A percentile compares a stretch with the other conserved stretches of the same genome.
phyloP scores from a whole-genome alignment of 306 rosid species.

The Gillenia trifoliata region DNA sequence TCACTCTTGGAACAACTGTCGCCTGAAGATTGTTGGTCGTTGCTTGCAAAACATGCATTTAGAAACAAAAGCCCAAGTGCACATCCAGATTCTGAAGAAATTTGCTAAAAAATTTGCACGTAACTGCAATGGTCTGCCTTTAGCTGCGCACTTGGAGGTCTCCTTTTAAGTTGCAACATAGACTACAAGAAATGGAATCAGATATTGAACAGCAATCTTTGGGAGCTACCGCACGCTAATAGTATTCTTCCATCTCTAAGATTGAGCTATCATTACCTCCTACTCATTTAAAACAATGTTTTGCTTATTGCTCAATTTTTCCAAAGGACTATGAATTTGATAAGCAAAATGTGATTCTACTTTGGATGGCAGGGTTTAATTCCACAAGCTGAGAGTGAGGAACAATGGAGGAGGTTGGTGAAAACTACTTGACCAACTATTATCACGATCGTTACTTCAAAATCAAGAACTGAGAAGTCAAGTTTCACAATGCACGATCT shows the following conservation, averaged over 20 bases:
- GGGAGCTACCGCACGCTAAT: background rate
- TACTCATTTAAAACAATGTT: constrained; percentile 14
- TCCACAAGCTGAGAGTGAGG: background rate
- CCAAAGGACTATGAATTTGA: constrained; percentile 7
- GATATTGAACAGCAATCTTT: background rate
- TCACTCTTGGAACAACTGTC: background rate
- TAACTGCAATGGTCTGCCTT: constrained; percentile 17
- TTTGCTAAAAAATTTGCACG: constrained; percentile 18
- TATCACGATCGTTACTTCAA: constrained; percentile 5
- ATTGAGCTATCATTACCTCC: constrained; percentile 16
- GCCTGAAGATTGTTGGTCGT: background rate
- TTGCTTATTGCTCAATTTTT: constrained; percentile 9
- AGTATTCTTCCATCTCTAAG: background rate
- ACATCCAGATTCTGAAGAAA: background rate
- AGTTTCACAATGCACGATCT: background rate
- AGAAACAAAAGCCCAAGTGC: background rate
- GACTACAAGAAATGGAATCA: background rate
- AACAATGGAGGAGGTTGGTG: background rate
- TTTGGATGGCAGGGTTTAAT: constrained; percentile 26
- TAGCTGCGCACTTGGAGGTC: background rate
- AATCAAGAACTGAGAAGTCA: background rate
- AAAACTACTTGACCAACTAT: constrained; percentile 1
- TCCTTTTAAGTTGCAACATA: background rate
- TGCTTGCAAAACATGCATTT: constrained; percentile 3
- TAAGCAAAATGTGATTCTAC: background rate